phyloP scores from a whole-genome alignment of 2,329 filamentous ascomycete species.

The Talaromyces atroroseus region DNA sequence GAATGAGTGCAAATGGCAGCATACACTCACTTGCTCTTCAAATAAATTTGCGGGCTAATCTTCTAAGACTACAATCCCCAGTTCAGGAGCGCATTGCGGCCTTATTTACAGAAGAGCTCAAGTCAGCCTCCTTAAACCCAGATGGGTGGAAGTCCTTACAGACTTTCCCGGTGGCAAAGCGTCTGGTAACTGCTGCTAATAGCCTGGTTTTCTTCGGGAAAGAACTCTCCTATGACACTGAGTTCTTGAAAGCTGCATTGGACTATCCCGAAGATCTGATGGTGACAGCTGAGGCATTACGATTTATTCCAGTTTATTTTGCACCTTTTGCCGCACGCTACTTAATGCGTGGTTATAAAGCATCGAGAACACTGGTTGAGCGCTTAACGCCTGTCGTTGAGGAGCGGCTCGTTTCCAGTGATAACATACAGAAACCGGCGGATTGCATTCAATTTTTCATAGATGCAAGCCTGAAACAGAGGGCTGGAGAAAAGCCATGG shows the following conservation, averaged over 20 bases:
- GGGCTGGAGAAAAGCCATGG: not conserved
- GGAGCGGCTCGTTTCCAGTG: not conserved
- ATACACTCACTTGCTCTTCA: constrained; percentile 1
- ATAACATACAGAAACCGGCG: too few relatives aligned
- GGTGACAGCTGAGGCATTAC: not conserved
- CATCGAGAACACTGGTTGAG: not conserved
- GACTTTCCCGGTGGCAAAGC: not conserved
- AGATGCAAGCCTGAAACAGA: not conserved
- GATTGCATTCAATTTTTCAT: constrained; percentile 2
- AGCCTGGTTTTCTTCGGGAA: not conserved
- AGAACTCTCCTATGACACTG: not conserved
- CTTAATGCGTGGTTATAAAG: not conserved
- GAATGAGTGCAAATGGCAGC: constrained; percentile 2
- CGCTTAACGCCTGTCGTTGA: not conserved
- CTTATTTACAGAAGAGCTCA: not conserved
- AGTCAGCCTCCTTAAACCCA: not conserved
- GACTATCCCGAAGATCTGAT: constrained; percentile 1
- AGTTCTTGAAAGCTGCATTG: constrained; percentile 2
- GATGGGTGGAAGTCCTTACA: not conserved
- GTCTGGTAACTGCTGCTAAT: not conserved
- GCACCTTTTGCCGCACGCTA: not conserved
- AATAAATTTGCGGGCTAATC: not conserved
- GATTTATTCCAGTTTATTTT: not conserved
- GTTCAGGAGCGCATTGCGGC: not conserved
- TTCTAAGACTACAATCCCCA: not conserved